Evolutionary conservation across 2,329 filamentous ascomycete species (phyloP).

Genomic region (Samsoniella hepiali): DNA sequence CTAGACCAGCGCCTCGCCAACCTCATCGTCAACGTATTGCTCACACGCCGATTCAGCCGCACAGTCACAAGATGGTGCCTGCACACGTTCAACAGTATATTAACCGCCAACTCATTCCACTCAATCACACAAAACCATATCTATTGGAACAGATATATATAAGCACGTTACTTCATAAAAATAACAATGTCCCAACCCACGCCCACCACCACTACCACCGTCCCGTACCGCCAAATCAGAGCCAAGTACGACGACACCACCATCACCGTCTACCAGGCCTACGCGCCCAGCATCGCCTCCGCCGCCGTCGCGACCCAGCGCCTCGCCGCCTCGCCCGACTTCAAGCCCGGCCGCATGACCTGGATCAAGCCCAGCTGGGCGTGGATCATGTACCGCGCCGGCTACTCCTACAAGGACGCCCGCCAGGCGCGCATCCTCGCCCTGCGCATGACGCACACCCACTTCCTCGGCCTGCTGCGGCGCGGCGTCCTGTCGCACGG

Average conservation of each 20-base stretch:
- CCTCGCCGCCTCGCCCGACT: slow-evolving; percentile 51
- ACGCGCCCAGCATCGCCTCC: slow-evolving; percentile 49
- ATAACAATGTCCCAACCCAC: not conserved
- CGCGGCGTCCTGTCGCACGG: slow-evolving; percentile 31
- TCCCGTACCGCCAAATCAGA: slow-evolving; percentile 49
- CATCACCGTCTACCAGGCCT: slow-evolving; percentile 63
- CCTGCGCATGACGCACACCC: slow-evolving; percentile 48
- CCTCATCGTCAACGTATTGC: not conserved
- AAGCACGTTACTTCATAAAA: not conserved
- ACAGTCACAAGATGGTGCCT: slow-evolving; percentile 4
- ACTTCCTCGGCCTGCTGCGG: slow-evolving; percentile 48
- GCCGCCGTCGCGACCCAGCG: slow-evolving; percentile 50
- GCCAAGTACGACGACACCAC: slow-evolving; percentile 47
- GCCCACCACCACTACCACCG: not conserved
- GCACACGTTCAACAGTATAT: not conserved
- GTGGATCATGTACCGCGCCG: slow-evolving; percentile 63
- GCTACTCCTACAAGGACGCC: slow-evolving; percentile 56
- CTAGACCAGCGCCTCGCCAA: not conserved
- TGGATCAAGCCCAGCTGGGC: slow-evolving; percentile 63
- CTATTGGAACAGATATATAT: not conserved
- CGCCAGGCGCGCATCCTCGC: slow-evolving; percentile 56
- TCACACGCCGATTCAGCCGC: slow-evolving; percentile 13
- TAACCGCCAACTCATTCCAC: not conserved
- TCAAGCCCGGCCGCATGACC: slow-evolving; percentile 56
- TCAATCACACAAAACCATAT: not conserved